Base-by-base conservation (phyloP, 2,329 filamentous ascomycete species). In the Fusarium sp. region DNA sequence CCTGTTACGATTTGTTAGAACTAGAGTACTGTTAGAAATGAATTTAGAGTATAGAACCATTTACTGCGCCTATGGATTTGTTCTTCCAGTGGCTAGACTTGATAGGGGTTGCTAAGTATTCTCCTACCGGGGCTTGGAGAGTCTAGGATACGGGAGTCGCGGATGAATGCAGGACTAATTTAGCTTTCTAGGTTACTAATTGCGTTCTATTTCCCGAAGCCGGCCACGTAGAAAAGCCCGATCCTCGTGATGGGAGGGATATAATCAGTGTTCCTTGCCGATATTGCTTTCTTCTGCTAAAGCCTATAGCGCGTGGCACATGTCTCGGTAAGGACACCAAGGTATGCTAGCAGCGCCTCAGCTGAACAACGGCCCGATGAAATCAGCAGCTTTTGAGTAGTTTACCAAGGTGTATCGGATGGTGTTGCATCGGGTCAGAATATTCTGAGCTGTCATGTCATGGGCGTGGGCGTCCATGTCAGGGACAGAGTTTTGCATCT, bases 371-470 rank as follows among this genome's bases (percentile, higher is more conserved):
- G 52, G 43, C 25, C 53, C 43, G 52, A 58, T 8, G 14, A 33
- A 6, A 50, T 25, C 31, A 50, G 33, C 18, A 33, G 43, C 43
- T 43, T n/a, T 27, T 31, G 11, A 17, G 5, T 11, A 5, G 3
- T 20, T 18, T 6, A 3, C 11, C 15, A 21, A 27, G 15, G 7
- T 4, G 1, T 11, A 21, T 51, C 57, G 37, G 18, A 58, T 18
- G 57, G 21, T 36, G 10, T 23, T 27, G 6, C 31, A 47, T 66
- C 62, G 50, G 50, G 46, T 40, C 50, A 52, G 52, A 9, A 42
- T 15, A n/a, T n/a, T n/a, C n/a, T n/a, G 23, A 40, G 39, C 33
- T 45, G 49, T 66, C 62, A 66, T 33, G 53, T n/a, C 56, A 66
- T 56, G 31, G 18, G 31, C 36, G 33, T 11, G 43, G 59, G 18